phyloP scores from a whole-genome alignment of 1,284 basidiomycete species.

The Papiliotrema terrestris region DNA sequence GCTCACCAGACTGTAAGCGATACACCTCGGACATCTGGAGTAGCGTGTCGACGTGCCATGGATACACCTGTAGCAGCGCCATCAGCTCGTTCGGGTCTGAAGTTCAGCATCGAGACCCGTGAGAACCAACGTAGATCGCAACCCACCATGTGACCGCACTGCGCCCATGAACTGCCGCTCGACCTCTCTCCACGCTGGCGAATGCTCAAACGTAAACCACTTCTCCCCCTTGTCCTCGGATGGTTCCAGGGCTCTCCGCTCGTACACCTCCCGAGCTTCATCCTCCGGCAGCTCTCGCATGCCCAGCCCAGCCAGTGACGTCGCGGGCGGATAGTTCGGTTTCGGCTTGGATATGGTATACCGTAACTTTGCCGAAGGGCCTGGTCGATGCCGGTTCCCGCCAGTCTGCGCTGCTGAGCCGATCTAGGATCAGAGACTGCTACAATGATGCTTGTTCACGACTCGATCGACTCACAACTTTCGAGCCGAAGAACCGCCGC shows the following conservation, averaged over 20 bases:
- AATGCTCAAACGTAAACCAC: constrained; percentile 84
- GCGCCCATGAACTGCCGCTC: constrained; percentile 75
- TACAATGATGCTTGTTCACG: neutral
- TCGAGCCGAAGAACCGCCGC: constrained; percentile 85
- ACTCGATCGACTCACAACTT: constrained; percentile 59
- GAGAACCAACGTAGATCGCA: too few relatives aligned
- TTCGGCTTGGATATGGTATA: constrained; percentile 46
- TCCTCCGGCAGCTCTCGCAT: constrained; percentile 58
- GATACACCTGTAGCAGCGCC: constrained; percentile 52
- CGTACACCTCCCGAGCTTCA: constrained; percentile 55
- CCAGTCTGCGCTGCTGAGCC: constrained; percentile 27
- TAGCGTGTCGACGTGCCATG: constrained; percentile 86
- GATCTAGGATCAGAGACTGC: constrained; percentile 11
- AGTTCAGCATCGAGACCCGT: constrained; percentile 1
- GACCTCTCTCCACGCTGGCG: constrained; percentile 71
- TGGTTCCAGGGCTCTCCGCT: constrained; percentile 51
- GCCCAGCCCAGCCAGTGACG: constrained; percentile 58
- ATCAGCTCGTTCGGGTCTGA: constrained; percentile 53
- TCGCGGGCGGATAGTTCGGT: constrained; percentile 49
- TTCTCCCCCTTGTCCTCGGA: constrained; percentile 55
- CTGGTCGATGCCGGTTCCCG: constrained; percentile 25
- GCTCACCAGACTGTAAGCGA: constrained; percentile 73
- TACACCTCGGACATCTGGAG: constrained; percentile 75
- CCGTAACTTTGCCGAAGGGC: constrained; percentile 30
- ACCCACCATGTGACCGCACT: constrained; percentile 73